Base-by-base conservation (phyloP, 2,329 filamentous ascomycete genomes). In the Thelonectria rubi region DNA sequence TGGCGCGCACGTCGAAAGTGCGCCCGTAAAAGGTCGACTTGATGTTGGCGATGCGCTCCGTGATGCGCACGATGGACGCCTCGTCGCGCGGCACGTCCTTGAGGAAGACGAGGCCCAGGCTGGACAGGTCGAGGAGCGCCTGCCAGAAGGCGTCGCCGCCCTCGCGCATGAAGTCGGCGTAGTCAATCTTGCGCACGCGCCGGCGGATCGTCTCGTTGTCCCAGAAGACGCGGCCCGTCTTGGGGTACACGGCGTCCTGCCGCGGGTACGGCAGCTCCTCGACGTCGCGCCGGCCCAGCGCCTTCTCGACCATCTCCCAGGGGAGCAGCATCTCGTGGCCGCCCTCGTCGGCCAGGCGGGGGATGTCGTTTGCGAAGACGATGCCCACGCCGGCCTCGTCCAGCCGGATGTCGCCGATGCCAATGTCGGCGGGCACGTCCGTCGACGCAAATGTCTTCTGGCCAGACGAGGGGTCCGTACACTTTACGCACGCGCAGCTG, bases 1-100 rank as follows among this genome's bases (percentile, higher is more conserved):
- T 90, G 3, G 89, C 92, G 55, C 88, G 86, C 12, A 98, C 94
- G 76, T 97, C 91, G 88, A 94, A 98, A 0, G 93, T 97, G 68
- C 84, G 82, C 43, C 95, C 95, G 76, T 98, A 98, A 74, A 98
- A 95, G 8, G 94, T 95, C 69, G 93, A 88, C 72, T 93, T 91
- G 24, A 97, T 79, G 34, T 86, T 86, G 1, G 93, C 94, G 61
- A 98, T 91, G 53, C 88, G 86, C 4, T 82, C 81, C 2, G 88
- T 91, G 60, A 98, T 87, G 20, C 82, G 78, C 40, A 86, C 83
- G 5, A 97, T 90, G 5, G 88, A 84, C 1, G 82, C 77, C 63
- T 90, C 86, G 15, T 85, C 84, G 10, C 88, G 80, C 0, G 94
- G 94, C 6, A 97, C 89, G 62, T 87, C 85, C 50, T 85, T 86